phyloP scores from a whole-genome alignment of 169 alveolate species.

The Ichthyophthirius multifiliis region DNA sequence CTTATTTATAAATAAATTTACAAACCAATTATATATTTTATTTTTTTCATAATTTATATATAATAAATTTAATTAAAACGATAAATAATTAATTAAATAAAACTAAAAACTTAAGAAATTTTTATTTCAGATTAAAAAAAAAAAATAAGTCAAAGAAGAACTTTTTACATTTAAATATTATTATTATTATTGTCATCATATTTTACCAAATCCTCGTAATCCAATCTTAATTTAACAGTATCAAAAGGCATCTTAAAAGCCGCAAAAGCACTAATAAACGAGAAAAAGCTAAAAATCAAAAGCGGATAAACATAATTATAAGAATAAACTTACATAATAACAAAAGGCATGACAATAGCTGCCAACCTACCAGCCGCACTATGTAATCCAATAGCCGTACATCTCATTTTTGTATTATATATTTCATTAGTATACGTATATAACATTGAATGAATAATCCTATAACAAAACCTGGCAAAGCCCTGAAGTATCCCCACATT shows the following conservation, averaged over 20 bases:
- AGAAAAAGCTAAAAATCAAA: neutral
- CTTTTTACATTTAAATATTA: too few relatives aligned
- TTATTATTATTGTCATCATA: too few relatives aligned
- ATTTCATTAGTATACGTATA: conserved; percentile 25
- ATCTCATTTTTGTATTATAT: conserved; percentile 9
- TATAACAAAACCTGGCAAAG: conserved; percentile 23
- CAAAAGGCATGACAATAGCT: conserved; percentile 18
- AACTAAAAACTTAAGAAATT: too few relatives aligned
- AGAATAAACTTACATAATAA: conserved; percentile 12
- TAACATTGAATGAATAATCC: conserved; percentile 17
- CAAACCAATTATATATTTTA: too few relatives aligned
- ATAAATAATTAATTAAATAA: too few relatives aligned
- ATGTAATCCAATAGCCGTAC: conserved; percentile 24
- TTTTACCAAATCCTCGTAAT: neutral
- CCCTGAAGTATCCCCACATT: neutral
- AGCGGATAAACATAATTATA: neutral
- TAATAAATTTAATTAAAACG: too few relatives aligned
- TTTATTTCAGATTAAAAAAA: too few relatives aligned
- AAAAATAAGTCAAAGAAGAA: too few relatives aligned
- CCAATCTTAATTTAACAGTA: conserved; percentile 2
- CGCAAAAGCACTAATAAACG: neutral
- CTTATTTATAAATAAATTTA: too few relatives aligned
- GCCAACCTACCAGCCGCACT: conserved; percentile 22
- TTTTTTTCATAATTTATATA: too few relatives aligned
- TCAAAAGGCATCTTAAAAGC: conserved; percentile 23